A percentile compares a stretch with the other conserved stretches of the same genome.
phyloP scores from a whole-genome alignment of 192 early-diverging fungal species.

The Podochytrium sp. region DNA sequence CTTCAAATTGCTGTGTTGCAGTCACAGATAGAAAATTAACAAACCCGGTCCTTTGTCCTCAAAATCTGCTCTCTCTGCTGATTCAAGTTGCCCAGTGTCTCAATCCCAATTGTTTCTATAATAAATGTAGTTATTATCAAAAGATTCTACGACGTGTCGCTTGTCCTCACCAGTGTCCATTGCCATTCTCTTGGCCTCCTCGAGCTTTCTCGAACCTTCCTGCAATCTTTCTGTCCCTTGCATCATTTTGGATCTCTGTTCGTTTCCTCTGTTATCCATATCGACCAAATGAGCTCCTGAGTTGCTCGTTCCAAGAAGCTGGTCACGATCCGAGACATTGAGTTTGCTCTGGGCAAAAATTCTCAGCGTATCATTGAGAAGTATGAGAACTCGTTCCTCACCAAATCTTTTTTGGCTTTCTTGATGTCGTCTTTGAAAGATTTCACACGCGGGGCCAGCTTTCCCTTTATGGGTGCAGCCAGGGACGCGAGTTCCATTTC shows the following conservation, averaged over 20 bases:
- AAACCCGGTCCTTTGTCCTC: constrained; percentile 80
- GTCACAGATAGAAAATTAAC: constrained; percentile 10
- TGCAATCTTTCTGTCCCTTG: constrained; percentile 86
- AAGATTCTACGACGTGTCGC: too few species aligned
- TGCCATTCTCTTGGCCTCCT: constrained; percentile 87
- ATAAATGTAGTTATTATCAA: not conserved
- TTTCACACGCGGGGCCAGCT: constrained; percentile 70
- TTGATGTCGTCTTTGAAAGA: constrained; percentile 81
- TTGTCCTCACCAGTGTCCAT: constrained; percentile 76
- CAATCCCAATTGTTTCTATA: constrained; percentile 78
- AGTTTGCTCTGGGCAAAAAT: not conserved
- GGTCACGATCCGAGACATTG: constrained; percentile 47
- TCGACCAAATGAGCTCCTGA: constrained; percentile 41
- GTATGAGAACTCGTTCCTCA: constrained; percentile 30
- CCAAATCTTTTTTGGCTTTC: constrained; percentile 76
- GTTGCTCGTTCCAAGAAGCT: constrained; percentile 37
- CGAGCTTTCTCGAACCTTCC: constrained; percentile 76
- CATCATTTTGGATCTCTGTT: constrained; percentile 78
- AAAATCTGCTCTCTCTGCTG: constrained; percentile 91
- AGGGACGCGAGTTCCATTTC: constrained; percentile 89
- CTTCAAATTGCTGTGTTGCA: too few species aligned
- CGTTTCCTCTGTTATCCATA: constrained; percentile 54
- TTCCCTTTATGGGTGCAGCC: constrained; percentile 61
- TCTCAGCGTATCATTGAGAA: not conserved
- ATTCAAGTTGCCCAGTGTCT: constrained; percentile 79